phyloP scores from a whole-genome alignment of 306 rosid genomes.

The Prinsepia uniflora region DNA sequence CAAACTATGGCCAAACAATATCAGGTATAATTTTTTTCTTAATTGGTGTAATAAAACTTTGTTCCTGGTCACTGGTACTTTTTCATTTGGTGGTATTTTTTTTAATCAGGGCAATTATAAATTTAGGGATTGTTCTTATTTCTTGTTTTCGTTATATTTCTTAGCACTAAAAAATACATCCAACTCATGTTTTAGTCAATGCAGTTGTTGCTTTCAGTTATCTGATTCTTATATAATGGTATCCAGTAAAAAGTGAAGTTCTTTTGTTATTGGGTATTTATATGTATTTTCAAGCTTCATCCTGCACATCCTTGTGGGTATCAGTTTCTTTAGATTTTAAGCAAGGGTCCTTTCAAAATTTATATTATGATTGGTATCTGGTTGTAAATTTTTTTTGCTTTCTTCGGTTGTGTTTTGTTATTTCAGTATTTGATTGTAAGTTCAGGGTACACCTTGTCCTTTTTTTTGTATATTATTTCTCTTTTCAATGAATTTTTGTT shows the following conservation, averaged over 20 bases:
- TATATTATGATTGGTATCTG: not conserved
- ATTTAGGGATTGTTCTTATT: not conserved
- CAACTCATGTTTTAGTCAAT: not conserved
- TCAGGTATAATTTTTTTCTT: conserved; percentile 53
- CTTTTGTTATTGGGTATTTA: not conserved
- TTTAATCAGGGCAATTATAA: not conserved
- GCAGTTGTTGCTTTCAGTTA: not conserved
- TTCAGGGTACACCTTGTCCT: not conserved
- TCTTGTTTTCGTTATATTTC: not conserved
- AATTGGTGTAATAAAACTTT: not conserved
- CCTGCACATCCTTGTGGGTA: not conserved
- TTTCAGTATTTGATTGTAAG: not conserved
- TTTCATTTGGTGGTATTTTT: not conserved
- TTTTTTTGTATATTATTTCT: not conserved
- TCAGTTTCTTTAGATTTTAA: not conserved
- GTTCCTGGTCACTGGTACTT: not conserved
- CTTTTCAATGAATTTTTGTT: not conserved
- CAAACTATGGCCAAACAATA: conserved; percentile 83
- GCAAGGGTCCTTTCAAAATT: not conserved
- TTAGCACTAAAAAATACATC: not conserved
- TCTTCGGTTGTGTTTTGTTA: not conserved
- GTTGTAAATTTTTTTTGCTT: not conserved
- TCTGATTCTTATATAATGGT: not conserved
- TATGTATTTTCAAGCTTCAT: not conserved
- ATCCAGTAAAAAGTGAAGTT: not conserved